These are phyloP conservation scores for Aureobasidium sp. DNA, from an alignment of 2,329 filamentous ascomycete genomes.

Conservation along the genomic window DNA sequence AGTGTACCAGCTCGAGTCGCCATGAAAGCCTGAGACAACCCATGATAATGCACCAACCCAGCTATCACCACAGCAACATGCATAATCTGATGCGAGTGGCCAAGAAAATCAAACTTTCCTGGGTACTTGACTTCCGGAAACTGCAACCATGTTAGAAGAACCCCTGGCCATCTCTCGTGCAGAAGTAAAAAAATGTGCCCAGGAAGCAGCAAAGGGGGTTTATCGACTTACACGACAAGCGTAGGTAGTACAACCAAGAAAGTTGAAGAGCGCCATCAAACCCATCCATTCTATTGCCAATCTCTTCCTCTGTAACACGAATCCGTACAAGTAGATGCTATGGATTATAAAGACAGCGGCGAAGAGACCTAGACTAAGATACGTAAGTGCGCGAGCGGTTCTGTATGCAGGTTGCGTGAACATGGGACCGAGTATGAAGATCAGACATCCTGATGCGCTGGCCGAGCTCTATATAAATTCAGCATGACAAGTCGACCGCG, in stretches of 20 bases:
- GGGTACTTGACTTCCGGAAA: constrained; percentile 18
- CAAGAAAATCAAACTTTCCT: constrained; percentile 19
- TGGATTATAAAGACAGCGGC: constrained; percentile 19
- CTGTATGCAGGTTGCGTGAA: constrained; percentile 18
- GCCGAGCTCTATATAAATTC: not conserved
- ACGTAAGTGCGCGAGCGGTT: constrained; percentile 18
- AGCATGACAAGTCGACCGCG: too few relatives aligned
- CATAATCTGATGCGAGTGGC: constrained; percentile 21
- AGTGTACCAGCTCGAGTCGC: not conserved
- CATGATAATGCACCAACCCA: constrained; percentile 19
- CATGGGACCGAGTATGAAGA: constrained; percentile 18
- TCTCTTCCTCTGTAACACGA: constrained; percentile 14
- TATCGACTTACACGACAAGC: constrained; percentile 17
- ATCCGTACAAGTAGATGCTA: constrained; percentile 19
- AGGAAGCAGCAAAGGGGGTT: too few relatives aligned
- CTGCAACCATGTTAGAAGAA: not conserved
- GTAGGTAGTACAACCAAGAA: constrained; percentile 18
- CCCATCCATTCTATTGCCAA: constrained; percentile 20
- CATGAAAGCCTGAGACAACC: constrained; percentile 14
- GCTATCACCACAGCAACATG: constrained; percentile 20
- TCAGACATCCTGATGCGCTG: constrained; percentile 18
- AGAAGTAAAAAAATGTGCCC: not conserved
- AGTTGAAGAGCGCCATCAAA: constrained; percentile 18
- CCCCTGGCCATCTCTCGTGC: not conserved
- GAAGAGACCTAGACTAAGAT: constrained; percentile 19